Conservation (phyloP, 176 grass and related monocot species). For the Panicum miliaceum region DNA sequence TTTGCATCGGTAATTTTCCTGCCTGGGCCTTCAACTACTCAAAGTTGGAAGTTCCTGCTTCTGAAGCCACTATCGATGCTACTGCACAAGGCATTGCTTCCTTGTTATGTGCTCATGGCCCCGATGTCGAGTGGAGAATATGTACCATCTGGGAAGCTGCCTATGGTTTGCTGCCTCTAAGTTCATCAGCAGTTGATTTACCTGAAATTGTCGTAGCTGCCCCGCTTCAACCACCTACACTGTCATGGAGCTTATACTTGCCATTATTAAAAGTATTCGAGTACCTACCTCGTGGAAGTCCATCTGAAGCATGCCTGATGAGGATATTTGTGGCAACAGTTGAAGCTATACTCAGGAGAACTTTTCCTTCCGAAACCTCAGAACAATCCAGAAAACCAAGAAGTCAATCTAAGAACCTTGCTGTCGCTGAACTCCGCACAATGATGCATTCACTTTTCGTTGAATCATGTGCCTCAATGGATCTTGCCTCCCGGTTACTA, state of each 20-base stretch:
- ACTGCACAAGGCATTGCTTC: conserved; percentile 99
- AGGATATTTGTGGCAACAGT: conserved; percentile 99
- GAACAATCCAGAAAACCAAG: conserved; percentile 71
- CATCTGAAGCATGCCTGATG: conserved; percentile 97
- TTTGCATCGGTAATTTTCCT: conserved; percentile 24
- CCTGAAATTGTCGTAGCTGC: conserved; percentile 96
- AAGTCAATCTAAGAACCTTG: conserved; percentile 78
- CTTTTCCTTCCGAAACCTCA: conserved; percentile 72
- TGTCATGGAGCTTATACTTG: conserved; percentile 93
- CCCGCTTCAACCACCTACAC: conserved; percentile 93
- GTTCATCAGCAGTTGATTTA: conserved; percentile 94
- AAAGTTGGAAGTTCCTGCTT: conserved; percentile 85
- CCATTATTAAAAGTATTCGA: conserved; percentile 95
- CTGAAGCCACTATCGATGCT: conserved; percentile 91
- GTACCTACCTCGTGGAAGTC: conserved; percentile 95
- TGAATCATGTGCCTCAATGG: conserved; percentile 96
- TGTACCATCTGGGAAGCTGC: conserved; percentile 99
- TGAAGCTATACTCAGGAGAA: conserved; percentile 95
- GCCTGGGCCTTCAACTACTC: conserved; percentile 43
- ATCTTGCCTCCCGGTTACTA: conserved; percentile 86
- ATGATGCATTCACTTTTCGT: conserved; percentile 98
- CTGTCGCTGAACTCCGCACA: conserved; percentile 92
- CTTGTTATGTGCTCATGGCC: conserved; percentile 91
- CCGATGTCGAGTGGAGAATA: conserved; percentile 99
- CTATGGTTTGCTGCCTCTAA: conserved; percentile 94